These are phyloP conservation scores for Ammopiptanthus mongolicus DNA, from an alignment of 306 rosid species.

Conservation along the genomic window DNA sequence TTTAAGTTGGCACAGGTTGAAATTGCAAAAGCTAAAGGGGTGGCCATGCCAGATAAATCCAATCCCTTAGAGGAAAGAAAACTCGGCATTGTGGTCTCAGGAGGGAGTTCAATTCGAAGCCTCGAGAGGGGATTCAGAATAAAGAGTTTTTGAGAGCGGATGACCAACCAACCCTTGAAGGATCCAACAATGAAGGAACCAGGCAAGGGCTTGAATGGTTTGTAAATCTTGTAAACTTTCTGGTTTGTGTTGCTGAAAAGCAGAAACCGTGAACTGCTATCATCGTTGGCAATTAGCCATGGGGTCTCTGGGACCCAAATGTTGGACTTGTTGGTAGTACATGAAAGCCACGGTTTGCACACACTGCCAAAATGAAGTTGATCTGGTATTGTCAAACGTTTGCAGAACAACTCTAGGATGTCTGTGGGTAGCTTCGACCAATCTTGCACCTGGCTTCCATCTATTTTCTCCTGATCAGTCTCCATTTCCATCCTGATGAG, in stretches of 20 bases:
- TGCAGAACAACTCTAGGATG: neutral
- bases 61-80: neutral
- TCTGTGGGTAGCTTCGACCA: neutral
- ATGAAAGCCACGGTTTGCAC: neutral
- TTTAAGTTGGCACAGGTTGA: neutral
- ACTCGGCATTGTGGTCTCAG: neutral
- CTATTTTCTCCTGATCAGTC: neutral
- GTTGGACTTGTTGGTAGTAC: neutral
- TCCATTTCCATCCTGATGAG: neutral
- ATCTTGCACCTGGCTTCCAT: neutral
- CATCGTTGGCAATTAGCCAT: neutral
- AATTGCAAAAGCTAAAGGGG: neutral
- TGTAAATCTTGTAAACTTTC: neutral
- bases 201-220: neutral
- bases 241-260: neutral
- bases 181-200: neutral
- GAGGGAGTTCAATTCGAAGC: neutral
- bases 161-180: neutral
- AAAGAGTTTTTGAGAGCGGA: neutral
- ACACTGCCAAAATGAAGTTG: neutral
- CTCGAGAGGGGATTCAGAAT: neutral
- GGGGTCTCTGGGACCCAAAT: neutral
- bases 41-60: neutral
- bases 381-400: neutral
- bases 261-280: neutral